Evolutionary conservation across 164 flowering plant genomes (phyloP).

Genomic region (Piper betle): DNA sequence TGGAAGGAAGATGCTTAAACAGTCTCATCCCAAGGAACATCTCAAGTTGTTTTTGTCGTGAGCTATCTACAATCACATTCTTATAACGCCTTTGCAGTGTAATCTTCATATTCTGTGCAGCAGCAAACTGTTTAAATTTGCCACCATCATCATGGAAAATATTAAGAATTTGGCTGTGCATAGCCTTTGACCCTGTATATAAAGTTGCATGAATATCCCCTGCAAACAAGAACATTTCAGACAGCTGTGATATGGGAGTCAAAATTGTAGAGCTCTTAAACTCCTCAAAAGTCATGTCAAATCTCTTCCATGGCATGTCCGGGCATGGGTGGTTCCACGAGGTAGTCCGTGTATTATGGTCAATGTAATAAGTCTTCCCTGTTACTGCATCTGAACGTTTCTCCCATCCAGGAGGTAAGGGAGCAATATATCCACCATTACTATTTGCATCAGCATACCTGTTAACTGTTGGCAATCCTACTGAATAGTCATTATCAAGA

Average conservation of each 20-base stretch:
- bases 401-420: slow-evolving; percentile 98
- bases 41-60: slow-evolving; percentile 94
- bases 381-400: slow-evolving; percentile 90
- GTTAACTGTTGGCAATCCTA: slow-evolving; percentile 45
- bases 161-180: slow-evolving; percentile 96
- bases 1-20: slow-evolving; percentile 92
- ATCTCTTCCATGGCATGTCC: slow-evolving; percentile 52
- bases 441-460: slow-evolving; percentile 10
- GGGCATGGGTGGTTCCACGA: slow-evolving; percentile 98
- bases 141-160: slow-evolving; percentile 90
- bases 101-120: slow-evolving; percentile 86
- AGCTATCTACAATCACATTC: slow-evolving; percentile 85
- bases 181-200: slow-evolving; percentile 97
- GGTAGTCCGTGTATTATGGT: slow-evolving; percentile 94
- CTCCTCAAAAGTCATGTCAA: slow-evolving; percentile 91
- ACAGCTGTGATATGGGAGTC: slow-evolving; percentile 70
- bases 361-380: slow-evolving; percentile 82
- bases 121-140: slow-evolving; percentile 85
- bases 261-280: slow-evolving; percentile 83
- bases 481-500: slow-evolving; percentile 58
- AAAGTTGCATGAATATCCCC: slow-evolving; percentile 99
- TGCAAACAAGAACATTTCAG: slow-evolving; percentile 78
- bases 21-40: slow-evolving; percentile 96
- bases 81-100: slow-evolving; percentile 89
- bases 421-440: slow-evolving; percentile 68